Percentiles rank a stretch among this genome's conserved stretches.
These are phyloP conservation scores for Botrytis medusae DNA, from an alignment of 2,329 filamentous ascomycete species.

Conservation along the genomic window DNA sequence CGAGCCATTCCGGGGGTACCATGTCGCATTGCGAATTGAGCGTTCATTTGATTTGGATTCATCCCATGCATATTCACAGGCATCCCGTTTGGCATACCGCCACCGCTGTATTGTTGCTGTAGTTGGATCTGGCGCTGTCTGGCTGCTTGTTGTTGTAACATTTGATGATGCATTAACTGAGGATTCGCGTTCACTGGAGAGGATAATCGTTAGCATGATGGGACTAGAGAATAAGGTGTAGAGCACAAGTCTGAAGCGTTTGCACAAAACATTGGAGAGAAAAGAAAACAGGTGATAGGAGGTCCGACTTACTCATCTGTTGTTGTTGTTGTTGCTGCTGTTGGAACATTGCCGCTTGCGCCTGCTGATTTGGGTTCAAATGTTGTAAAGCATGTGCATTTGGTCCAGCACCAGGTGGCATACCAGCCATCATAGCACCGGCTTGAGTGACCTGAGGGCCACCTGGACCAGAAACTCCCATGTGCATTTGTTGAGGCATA, in stretches of 20 bases:
- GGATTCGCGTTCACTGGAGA: slow-evolving; percentile 34
- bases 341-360: slow-evolving; percentile 35
- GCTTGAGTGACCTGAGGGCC: slow-evolving; percentile 69
- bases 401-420: slow-evolving; percentile 64
- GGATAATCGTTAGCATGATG: background rate
- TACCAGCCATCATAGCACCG: slow-evolving; percentile 69
- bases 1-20: slow-evolving; percentile 42
- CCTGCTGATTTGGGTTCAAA: slow-evolving; percentile 56
- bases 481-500: slow-evolving; percentile 71
- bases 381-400: slow-evolving; percentile 73
- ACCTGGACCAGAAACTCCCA: slow-evolving; percentile 70
- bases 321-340: slow-evolving; percentile 34
- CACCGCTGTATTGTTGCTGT: slow-evolving; percentile 54
- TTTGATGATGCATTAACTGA: slow-evolving; percentile 46
- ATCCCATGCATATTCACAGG: slow-evolving; percentile 16
- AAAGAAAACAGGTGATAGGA: slow-evolving; percentile 26
- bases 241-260: background rate
- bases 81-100: slow-evolving; percentile 57
- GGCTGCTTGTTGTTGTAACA: slow-evolving; percentile 33
- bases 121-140: slow-evolving; percentile 48
- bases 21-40: slow-evolving; percentile 53
- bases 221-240: background rate
- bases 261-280: background rate
- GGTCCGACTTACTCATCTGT: slow-evolving; percentile 36
- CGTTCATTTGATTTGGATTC: slow-evolving; percentile 46